Evolutionary conservation across 352 stramenopile species (phyloP), one percentile per base, ranked within the genome.

Genomic region (Thraustotheca clavata): DNA sequence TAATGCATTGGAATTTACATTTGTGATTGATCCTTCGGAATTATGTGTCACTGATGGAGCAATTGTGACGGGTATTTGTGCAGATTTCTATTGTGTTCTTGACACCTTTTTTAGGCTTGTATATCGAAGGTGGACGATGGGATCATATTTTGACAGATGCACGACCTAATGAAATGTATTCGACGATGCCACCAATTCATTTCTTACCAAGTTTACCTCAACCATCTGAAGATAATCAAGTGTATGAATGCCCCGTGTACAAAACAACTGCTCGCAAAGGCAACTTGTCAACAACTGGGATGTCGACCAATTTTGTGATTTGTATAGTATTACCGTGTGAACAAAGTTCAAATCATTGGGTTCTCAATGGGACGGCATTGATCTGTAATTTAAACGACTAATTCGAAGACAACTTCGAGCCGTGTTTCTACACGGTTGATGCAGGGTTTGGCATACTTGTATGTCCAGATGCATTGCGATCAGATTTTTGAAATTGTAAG

Each of bases 261-360:
- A 97, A 97, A 69, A 98, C 90, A 0, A 69, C 74, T 0, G 77
- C 84, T 34, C 71, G 92, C 7, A 94, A 95, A 66, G 92, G 92
- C 9, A 92, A 87, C 12, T 67, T 98, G 26, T 95, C 81, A 27
- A 98, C 92, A 1, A 98, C 89, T 0, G 92, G 92, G 32, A 96
- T 92, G 67, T 96, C 83, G 6, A 97, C 90, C 20, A 98, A 96
- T 75, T 95, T 95, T 60, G 83, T 98, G 27, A 69, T 98, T 6
- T 75, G 89, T 5, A 86, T 98, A 27, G 85, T 96, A 18, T 69
- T 98, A 12, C 78, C 86, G 2, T 90, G 81, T 34, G 76, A 93
- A 33, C 70, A 77, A 4, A 60, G 76, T 0, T 68, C 89, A 0
- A 75, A 94, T 49, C 76, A 89, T 60, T 97, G 95, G 77, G 76